Evolutionary conservation across 495 filamentous ascomycete genomes (phyloP).

Genomic region (Talaromyces adpressus): DNA sequence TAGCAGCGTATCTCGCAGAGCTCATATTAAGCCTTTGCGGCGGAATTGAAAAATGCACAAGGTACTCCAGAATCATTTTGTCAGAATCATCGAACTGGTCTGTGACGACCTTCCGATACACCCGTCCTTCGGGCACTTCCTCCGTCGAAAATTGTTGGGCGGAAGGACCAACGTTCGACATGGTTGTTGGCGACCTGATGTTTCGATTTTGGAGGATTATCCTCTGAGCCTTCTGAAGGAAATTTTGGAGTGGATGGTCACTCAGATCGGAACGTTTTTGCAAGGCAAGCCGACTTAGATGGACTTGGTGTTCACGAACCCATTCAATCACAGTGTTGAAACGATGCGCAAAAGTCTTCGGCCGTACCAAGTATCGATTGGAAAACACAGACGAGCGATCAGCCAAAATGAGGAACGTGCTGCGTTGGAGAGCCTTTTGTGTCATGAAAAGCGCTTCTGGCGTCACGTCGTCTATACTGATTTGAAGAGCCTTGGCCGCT

Average conservation of each 20-base stretch:
- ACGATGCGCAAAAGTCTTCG: conserved; percentile 34
- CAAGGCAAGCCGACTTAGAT: conserved; percentile 22
- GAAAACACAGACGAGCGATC: conserved; percentile 39
- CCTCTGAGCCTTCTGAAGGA: conserved; percentile 56
- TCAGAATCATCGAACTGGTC: conserved; percentile 38
- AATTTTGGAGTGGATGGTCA: conserved; percentile 42
- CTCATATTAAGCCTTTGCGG: conserved; percentile 44
- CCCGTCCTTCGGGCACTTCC: conserved; percentile 22
- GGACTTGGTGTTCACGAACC: conserved; percentile 53
- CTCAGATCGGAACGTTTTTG: conserved; percentile 14
- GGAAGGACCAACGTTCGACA: conserved; percentile 46
- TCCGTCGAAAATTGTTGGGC: conserved; percentile 29
- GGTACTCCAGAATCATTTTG: conserved; percentile 55
- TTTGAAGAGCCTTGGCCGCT: conserved; percentile 42
- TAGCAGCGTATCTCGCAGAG: conserved; percentile 53
- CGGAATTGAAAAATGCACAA: conserved; percentile 52
- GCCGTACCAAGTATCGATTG: conserved; percentile 39
- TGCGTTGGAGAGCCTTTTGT: conserved; percentile 46
- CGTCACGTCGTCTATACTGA: conserved; percentile 35
- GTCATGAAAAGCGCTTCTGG: conserved; percentile 58
- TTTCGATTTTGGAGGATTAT: conserved; percentile 63
- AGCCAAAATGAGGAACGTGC: conserved; percentile 36
- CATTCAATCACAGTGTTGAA: conserved; percentile 45
- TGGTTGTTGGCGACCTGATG: conserved; percentile 49
- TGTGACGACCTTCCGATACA: conserved; percentile 35